Base-by-base conservation (phyloP, 345 rosid species). In the Camelina laxa region DNA sequence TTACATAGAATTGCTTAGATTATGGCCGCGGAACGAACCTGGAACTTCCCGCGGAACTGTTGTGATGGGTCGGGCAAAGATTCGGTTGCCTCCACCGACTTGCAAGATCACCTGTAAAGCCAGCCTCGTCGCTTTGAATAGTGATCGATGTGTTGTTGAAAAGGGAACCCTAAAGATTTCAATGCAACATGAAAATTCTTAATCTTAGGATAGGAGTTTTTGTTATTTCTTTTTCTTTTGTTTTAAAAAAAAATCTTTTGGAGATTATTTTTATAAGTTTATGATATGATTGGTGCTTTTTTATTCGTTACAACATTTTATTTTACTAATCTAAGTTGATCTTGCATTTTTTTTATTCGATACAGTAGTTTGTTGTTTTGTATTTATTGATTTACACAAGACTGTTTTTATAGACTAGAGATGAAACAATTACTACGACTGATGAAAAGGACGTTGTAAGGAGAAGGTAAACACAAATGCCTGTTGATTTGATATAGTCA, bases 401-500 rank as follows among this genome's bases (percentile, higher is more conserved):
- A 20, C 60, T 45, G 14, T n/a, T 39, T 22, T 62, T 12, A 27
- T 24, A 57, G 13, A 36, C 61, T 58, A 59, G 15, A 50, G 49
- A 51, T 60, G 55, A 54, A 69, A 47, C 70, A 62, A 62, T 44
- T 1, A 68, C 48, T 38, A 61, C 0, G 53, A 39, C 12, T 22
- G 14, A 17, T 22, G 14, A 17, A 60, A 61, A 54, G 13, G 65
- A 60, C 9, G 3, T 15, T 9, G 51, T 19, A 31, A 14, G 51
- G 0, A 61, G 63, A 53, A 62, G 69, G 65, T 30, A 44, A 51
- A 61, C 3, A 27, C 30, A 45, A 12, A 24, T 11, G 69, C 21
- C 3, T 10, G 5, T 61, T n/a, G 55, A 51, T 57, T 50, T 62
- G 70, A 44, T 16, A 17, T 38, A 44, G 64, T 69, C 66, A 79